A percentile compares a stretch with the other conserved stretches of the same genome.
These are phyloP conservation scores for Tranzscheliella williamsii DNA, from an alignment of 1,284 basidiomycete species.

Conservation along the genomic window DNA sequence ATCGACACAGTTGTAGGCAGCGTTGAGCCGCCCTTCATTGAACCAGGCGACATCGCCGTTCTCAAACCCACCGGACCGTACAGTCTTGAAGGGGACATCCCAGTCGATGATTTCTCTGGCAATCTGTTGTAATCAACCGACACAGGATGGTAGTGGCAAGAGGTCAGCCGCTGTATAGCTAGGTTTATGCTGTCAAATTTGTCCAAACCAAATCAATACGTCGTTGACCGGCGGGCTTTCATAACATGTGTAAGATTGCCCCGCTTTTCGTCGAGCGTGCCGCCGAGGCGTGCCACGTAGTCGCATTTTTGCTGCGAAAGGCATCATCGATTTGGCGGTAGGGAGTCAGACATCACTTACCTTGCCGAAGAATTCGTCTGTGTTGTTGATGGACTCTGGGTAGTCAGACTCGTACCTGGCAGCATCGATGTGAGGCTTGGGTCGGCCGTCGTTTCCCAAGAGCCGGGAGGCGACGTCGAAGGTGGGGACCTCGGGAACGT, in stretches of 20 bases:
- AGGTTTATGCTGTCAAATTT: background rate
- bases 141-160: too few species aligned
- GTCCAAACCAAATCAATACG: background rate
- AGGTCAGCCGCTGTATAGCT: too few species aligned
- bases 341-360: slow-evolving; percentile 37
- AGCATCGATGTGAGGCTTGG: slow-evolving; percentile 44
- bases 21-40: slow-evolving; percentile 65
- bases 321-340: too few species aligned
- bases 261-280: too few species aligned
- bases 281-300: too few species aligned
- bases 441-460: slow-evolving; percentile 42
- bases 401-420: slow-evolving; percentile 44
- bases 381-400: slow-evolving; percentile 43
- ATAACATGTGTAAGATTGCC: too few species aligned
- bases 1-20: slow-evolving; percentile 96
- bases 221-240: background rate
- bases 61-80: slow-evolving; percentile 80
- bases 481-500: slow-evolving; percentile 33
- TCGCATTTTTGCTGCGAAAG: too few species aligned
- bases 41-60: slow-evolving; percentile 94
- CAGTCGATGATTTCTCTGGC: slow-evolving; percentile 82
- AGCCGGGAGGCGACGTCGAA: slow-evolving; percentile 49
- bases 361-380: slow-evolving; percentile 52
- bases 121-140: slow-evolving; percentile 64
- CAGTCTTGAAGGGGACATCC: slow-evolving; percentile 88